Evolutionary conservation across 306 rosid genomes (phyloP).

Genomic region (Ormosia emarginata): DNA sequence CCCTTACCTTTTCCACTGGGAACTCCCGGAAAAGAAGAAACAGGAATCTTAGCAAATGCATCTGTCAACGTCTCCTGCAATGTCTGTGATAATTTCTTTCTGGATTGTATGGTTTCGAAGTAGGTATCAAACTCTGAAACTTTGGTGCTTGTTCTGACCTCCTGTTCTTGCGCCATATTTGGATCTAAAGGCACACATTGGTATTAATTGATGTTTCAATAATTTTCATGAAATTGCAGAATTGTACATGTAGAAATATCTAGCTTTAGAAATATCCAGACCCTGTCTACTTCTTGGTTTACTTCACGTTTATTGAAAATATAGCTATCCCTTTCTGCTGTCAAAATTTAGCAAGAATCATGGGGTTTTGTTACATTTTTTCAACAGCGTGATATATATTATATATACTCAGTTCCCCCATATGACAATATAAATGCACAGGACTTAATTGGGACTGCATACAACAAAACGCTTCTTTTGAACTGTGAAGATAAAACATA

Average conservation of each 20-base stretch:
- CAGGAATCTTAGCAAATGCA: slow-evolving; percentile 79
- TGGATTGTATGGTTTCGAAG: slow-evolving; percentile 62
- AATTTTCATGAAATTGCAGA: background rate
- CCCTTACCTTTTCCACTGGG: slow-evolving; percentile 75
- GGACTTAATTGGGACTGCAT: background rate
- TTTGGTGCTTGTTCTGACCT: slow-evolving; percentile 13
- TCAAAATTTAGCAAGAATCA: background rate
- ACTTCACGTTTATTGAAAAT: background rate
- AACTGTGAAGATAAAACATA: background rate
- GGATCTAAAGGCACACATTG: slow-evolving; percentile 15
- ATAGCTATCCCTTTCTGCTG: background rate
- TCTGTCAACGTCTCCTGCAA: slow-evolving; percentile 67
- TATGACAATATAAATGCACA: background rate
- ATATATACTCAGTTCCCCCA: background rate
- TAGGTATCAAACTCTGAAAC: slow-evolving; percentile 62
- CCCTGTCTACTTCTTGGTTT: background rate
- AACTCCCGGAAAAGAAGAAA: slow-evolving; percentile 76
- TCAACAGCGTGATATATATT: background rate
- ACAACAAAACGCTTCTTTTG: background rate
- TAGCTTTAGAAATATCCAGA: background rate
- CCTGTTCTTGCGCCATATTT: slow-evolving; percentile 57
- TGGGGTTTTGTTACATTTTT: background rate
- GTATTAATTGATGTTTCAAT: background rate
- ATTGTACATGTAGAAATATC: background rate
- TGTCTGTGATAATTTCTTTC: slow-evolving; percentile 72